Evolutionary conservation across 2,329 filamentous ascomycete species (phyloP), one percentile per base, ranked within the genome.

Genomic region (Paecilomyces fulvus): DNA sequence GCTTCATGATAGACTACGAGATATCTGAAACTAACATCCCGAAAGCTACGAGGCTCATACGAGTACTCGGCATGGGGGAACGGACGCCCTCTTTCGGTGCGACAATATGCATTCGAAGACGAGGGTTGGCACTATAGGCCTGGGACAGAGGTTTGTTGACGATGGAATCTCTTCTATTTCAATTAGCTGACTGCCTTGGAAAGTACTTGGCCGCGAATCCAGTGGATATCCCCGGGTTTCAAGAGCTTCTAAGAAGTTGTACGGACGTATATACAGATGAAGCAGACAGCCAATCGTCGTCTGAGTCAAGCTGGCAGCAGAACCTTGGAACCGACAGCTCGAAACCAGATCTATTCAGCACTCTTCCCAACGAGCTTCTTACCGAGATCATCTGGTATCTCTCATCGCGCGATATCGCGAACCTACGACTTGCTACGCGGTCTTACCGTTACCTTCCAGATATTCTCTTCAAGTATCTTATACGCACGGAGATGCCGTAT

Each of bases 121-220:
- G 30, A 56, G 23, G 25, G n/a, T 7, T 58, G 56, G 56, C n/a
- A 50, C 11, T 54, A 58, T 46, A 52, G 51, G 21, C 49, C 50
- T 5, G 56, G 56, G n/a, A 54, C 55, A 9, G 56, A 58, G 48
- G 53, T 58, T 28, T 55, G 25, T 55, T 11, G 25, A 5, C 28
- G 25, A n/a, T 28, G 53, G 11, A 53, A 56, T 23, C 56, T 54
- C 12, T 48, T 49, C 20, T 37, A 56, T 31, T 49, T 49, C 20
- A 49, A 14, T 49, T 25, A 17, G 12, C 20, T 28, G 10, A 49
- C 48, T 28, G 21, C 3, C 48, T 10, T 23, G 48, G n/a, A 25
- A 23, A 49, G 48, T 28, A 49, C 48, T n/a, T 25, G 20, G 48
- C 48, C 1, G 48, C 48, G 14, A 49, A 49, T n/a, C 48, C 48